phyloP scores from a whole-genome alignment of 192 early-diverging fungal species.

The Podochytrium sp. region DNA sequence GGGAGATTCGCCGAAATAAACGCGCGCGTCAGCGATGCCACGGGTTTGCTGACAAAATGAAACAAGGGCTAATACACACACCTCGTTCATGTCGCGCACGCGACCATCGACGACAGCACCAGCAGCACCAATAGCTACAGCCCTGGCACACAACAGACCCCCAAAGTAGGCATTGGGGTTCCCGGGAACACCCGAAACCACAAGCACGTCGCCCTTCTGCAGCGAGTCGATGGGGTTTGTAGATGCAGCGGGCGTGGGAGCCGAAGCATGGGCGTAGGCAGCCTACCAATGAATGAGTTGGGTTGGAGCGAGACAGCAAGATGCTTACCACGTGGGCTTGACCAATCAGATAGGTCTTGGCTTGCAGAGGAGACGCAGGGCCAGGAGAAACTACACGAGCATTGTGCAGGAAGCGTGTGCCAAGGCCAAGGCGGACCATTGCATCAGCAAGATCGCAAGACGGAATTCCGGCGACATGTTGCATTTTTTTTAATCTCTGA shows the following conservation, averaged over 20 bases:
- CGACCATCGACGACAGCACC: conserved; percentile 54
- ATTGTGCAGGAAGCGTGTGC: conserved; percentile 8
- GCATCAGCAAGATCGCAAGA: conserved; percentile 55
- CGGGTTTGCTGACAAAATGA: too few species aligned
- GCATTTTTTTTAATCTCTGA: too few species aligned
- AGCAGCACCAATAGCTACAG: conserved; percentile 30
- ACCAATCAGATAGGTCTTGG: not conserved
- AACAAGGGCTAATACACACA: too few species aligned
- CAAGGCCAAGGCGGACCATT: conserved; percentile 38
- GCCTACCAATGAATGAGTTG: not conserved
- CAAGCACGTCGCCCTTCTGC: conserved; percentile 42
- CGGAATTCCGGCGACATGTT: conserved; percentile 31
- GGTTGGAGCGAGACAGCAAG: not conserved
- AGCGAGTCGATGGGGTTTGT: conserved; percentile 38
- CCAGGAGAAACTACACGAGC: not conserved
- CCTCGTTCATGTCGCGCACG: conserved; percentile 50
- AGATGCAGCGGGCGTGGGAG: not conserved
- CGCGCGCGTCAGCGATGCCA: too few species aligned
- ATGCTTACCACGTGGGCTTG: conserved; percentile 5
- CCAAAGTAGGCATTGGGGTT: conserved; percentile 56
- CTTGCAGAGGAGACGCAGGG: not conserved
- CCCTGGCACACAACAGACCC: conserved; percentile 53
- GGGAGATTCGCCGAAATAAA: not conserved
- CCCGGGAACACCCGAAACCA: conserved; percentile 40
- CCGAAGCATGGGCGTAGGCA: not conserved